Evolutionary conservation across 441 rosid genomes (phyloP).

Genomic region (Populus hybrid): DNA sequence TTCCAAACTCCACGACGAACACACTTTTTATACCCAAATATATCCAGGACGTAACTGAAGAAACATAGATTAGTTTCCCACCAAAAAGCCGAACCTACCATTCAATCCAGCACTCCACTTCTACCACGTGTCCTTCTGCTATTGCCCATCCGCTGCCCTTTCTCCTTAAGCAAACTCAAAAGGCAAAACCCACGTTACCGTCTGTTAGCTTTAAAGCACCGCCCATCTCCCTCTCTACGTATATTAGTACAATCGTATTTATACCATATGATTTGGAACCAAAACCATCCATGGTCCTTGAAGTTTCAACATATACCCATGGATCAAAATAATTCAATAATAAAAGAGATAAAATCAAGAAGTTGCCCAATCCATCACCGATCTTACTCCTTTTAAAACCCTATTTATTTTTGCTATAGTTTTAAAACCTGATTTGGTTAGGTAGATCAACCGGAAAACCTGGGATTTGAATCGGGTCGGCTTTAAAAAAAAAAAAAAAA

Average conservation of each 20-base stretch:
- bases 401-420: too few relatives aligned
- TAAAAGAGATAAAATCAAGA: too few relatives aligned
- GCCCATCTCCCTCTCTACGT: not conserved
- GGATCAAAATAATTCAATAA: too few relatives aligned
- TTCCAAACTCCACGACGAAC: not conserved
- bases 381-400: too few relatives aligned
- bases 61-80: not conserved
- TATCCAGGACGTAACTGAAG: not conserved
- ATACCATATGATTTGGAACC: not conserved
- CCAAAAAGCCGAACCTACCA: slow-evolving; percentile 15
- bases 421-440: too few relatives aligned
- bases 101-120: slow-evolving; percentile 13
- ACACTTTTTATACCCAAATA: not conserved
- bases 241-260: not conserved
- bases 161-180: slow-evolving; percentile 17
- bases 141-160: slow-evolving; percentile 2
- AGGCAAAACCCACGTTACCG: not conserved
- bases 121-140: slow-evolving; percentile 24
- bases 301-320: not conserved
- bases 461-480: too few relatives aligned
- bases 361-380: too few relatives aligned
- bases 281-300: not conserved
- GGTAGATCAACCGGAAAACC: too few relatives aligned
- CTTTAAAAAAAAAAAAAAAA: too few relatives aligned
- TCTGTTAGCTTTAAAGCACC: slow-evolving; percentile 16